Evolutionary conservation across 2,329 filamentous ascomycete species (phyloP).

Genomic region (Microcera coccophila): DNA sequence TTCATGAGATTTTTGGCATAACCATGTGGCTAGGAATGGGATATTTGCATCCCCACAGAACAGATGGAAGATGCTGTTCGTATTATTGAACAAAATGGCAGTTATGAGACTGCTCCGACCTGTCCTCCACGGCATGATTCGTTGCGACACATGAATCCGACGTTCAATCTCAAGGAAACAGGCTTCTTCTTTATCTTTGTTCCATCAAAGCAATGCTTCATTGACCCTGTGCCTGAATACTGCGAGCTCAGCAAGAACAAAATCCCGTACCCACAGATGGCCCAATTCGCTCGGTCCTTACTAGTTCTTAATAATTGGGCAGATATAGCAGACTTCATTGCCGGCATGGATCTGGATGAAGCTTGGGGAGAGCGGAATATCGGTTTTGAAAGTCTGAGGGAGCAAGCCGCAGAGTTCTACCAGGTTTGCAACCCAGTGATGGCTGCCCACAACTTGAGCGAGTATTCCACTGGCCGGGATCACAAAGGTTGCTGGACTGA

Average conservation of each 20-base stretch:
- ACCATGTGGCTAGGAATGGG: constrained; percentile 7
- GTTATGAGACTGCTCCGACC: constrained; percentile 1
- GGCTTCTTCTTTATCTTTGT: constrained; percentile 3
- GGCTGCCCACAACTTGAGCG: too few species aligned
- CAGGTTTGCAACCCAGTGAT: too few species aligned
- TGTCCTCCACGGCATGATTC: background rate
- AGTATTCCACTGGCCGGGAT: too few species aligned
- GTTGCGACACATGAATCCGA: constrained; percentile 2
- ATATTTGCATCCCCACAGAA: constrained; percentile 2
- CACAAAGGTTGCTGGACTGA: too few species aligned
- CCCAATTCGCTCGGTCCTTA: constrained; percentile 6
- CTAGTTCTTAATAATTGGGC: constrained; percentile 3
- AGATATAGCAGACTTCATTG: constrained; percentile 7
- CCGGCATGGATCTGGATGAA: constrained; percentile 8
- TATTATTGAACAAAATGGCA: background rate
- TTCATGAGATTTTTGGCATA: too few species aligned
- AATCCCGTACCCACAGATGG: constrained; percentile 4
- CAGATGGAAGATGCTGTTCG: background rate
- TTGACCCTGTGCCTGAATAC: constrained; percentile 1
- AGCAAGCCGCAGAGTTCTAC: too few species aligned
- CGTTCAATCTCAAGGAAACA: constrained; percentile 1
- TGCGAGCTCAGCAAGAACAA: constrained; percentile 5
- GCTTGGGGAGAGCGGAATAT: too few species aligned
- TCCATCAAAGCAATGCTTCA: constrained; percentile 3
- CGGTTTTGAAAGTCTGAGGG: too few species aligned